Evolutionary conservation across 345 rosid genomes (phyloP).

Genomic region (Camelina neglecta): DNA sequence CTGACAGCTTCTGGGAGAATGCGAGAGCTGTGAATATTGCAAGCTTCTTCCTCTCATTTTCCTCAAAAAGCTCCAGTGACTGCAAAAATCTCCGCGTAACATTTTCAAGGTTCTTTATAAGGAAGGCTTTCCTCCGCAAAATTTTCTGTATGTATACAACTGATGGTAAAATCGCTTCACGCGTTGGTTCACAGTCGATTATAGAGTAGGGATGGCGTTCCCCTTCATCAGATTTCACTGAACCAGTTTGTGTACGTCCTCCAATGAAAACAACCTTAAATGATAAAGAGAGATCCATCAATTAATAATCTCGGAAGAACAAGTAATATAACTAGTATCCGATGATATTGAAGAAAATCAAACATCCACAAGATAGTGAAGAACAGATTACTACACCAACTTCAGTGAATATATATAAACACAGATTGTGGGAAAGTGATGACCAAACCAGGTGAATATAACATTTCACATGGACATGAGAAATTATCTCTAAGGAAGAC

Average conservation of each 20-base stretch:
- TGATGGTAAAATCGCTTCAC: constrained; percentile 79
- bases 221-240: constrained; percentile 97
- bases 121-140: constrained; percentile 87
- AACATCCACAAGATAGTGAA: neutral
- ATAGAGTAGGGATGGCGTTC: constrained; percentile 93
- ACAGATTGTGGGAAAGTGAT: too few species aligned
- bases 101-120: constrained; percentile 96
- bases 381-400: neutral
- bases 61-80: constrained; percentile 97
- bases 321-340: constrained; percentile 11
- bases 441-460: constrained; percentile 6
- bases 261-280: constrained; percentile 96
- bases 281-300: neutral
- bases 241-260: constrained; percentile 97
- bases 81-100: constrained; percentile 88
- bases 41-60: constrained; percentile 95
- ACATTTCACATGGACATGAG: neutral
- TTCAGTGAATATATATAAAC: too few species aligned
- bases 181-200: constrained; percentile 81
- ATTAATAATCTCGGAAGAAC: neutral
- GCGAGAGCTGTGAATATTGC: constrained; percentile 98
- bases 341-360: neutral
- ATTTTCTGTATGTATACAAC: constrained; percentile 90
- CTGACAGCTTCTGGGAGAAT: constrained; percentile 97
- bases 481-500: constrained; percentile 3